Base-by-base conservation (phyloP, 2,329 filamentous ascomycete species). In the Colletotrichum graminicola region DNA sequence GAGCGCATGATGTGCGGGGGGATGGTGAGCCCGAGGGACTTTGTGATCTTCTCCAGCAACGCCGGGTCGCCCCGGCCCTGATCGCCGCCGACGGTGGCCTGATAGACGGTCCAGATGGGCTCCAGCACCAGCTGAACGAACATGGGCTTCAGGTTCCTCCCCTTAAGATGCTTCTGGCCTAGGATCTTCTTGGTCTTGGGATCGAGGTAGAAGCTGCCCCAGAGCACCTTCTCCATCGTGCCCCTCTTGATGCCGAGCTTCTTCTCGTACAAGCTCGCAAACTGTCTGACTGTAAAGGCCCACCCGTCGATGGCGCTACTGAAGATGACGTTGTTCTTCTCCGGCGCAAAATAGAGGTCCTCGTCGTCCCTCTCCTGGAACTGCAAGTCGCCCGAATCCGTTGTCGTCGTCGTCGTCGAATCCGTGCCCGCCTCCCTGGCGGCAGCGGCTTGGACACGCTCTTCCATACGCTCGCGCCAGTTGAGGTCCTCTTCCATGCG, bases 241-340 rank as follows among this genome's bases (percentile, higher is more conserved):
- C 90, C 90, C 57, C 95, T 89, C 82, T 97, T 98, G 81, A 98
- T 97, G 18, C 96, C 95, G 8, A 99, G 88, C 81, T 99, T 99
- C 85, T 95, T 97, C 82, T 98, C 95, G 78, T 98, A 99, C 36
- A 98, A 84, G 47, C 90, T 90, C 23, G 96, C 95, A 79, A 99
- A 99, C 77, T 99, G 96, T 62, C 94, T 90, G 61, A 97, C 92
- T 0, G 96, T 99, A 77, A 99, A 99, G 3, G 96, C 96, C 96
- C 96, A 99, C n/a, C 96, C 96, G 79, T 99, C 96, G 67, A 97
- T 92, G 71, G 96, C 96, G 79, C 95, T 98, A 84, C 94, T 94
- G 80, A 99, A 99, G 74, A 99, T 98, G 80, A 99, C 96, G 78
- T 99, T 99, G 81, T 98, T 98, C 82, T 95, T 97, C 79, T 99